Percentiles rank a stretch among this genome's conserved stretches.
These are phyloP conservation scores for Furcasterigmium furcatum DNA, from an alignment of 2,329 filamentous ascomycete genomes.

Conservation along the genomic window DNA sequence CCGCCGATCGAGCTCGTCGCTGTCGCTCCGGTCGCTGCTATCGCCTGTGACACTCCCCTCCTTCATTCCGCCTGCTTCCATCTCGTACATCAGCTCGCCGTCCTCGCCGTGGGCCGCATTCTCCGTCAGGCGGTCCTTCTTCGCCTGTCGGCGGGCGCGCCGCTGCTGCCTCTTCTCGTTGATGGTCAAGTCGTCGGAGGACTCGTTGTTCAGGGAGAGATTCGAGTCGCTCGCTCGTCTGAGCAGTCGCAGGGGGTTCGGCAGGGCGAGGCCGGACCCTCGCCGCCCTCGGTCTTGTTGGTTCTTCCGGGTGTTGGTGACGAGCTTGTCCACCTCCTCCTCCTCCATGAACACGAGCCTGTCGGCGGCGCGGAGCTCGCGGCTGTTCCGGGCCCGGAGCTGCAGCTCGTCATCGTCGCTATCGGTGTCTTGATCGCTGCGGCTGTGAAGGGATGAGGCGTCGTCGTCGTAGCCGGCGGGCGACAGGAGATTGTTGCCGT, in stretches of 20 bases:
- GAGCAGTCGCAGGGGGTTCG: conserved; percentile 46
- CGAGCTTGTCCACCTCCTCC: conserved; percentile 64
- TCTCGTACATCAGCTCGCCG: conserved; percentile 80
- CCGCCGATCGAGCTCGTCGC: conserved; percentile 55
- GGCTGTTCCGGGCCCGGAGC: conserved; percentile 62
- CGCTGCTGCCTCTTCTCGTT: conserved; percentile 48
- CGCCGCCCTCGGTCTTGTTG: conserved; percentile 47
- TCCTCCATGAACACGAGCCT: conserved; percentile 71
- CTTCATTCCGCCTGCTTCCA: conserved; percentile 76
- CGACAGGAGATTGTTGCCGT: conserved; percentile 51
- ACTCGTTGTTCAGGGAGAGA: conserved; percentile 33
- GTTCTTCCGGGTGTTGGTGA: conserved; percentile 46
- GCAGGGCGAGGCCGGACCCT: conserved; percentile 45
- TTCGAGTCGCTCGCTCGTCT: conserved; percentile 31
- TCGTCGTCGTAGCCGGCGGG: conserved; percentile 66
- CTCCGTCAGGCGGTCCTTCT: conserved; percentile 48
- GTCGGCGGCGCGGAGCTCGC: conserved; percentile 68
- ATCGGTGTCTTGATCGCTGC: conserved; percentile 71
- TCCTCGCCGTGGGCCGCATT: conserved; percentile 62
- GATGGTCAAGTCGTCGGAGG: conserved; percentile 45
- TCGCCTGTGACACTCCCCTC: conserved; percentile 63
- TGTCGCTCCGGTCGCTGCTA: conserved; percentile 58
- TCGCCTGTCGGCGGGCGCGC: conserved; percentile 47
- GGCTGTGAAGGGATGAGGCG: conserved; percentile 61
- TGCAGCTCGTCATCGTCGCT: conserved; percentile 72